These are phyloP conservation scores for Dendrostoma leiphaemia DNA, from an alignment of 2,329 filamentous ascomycete genomes.

Conservation along the genomic window DNA sequence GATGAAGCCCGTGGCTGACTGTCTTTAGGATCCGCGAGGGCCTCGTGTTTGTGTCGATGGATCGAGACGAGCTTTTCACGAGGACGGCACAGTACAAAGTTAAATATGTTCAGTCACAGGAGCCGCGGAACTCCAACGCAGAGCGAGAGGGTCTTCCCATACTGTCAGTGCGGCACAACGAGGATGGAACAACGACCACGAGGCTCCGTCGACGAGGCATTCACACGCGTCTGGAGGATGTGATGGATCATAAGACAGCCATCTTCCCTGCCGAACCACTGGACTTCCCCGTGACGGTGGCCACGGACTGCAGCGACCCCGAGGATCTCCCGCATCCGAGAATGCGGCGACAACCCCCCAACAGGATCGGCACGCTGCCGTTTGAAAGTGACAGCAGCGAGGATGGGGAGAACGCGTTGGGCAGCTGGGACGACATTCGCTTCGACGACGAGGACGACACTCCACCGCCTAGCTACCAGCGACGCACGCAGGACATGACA, in stretches of 20 bases:
- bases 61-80: constrained; percentile 69
- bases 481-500: constrained; percentile 27
- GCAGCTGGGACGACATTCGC: constrained; percentile 31
- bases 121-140: constrained; percentile 22
- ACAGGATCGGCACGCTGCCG: constrained; percentile 53
- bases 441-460: constrained; percentile 24
- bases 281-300: constrained; percentile 13
- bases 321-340: constrained; percentile 36
- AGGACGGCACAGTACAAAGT: constrained; percentile 76
- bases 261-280: constrained; percentile 16
- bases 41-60: constrained; percentile 89
- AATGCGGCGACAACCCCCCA: constrained; percentile 40
- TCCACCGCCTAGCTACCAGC: constrained; percentile 20
- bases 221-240: constrained; percentile 41
- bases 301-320: constrained; percentile 59
- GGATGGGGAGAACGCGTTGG: constrained; percentile 30
- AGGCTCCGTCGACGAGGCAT: constrained; percentile 40
- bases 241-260: constrained; percentile 31
- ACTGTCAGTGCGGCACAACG: constrained; percentile 51
- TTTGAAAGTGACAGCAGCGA: constrained; percentile 50
- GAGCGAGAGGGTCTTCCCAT: constrained; percentile 32
- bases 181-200: constrained; percentile 47
- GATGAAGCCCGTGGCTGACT: constrained; percentile 9
- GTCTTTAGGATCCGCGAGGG: constrained; percentile 75
- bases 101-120: constrained; percentile 48